A percentile compares a stretch with the other conserved stretches of the same genome.
These are phyloP conservation scores for Fusarium pseudocircinatum DNA, from an alignment of 2,329 filamentous ascomycete genomes.

Conservation along the genomic window DNA sequence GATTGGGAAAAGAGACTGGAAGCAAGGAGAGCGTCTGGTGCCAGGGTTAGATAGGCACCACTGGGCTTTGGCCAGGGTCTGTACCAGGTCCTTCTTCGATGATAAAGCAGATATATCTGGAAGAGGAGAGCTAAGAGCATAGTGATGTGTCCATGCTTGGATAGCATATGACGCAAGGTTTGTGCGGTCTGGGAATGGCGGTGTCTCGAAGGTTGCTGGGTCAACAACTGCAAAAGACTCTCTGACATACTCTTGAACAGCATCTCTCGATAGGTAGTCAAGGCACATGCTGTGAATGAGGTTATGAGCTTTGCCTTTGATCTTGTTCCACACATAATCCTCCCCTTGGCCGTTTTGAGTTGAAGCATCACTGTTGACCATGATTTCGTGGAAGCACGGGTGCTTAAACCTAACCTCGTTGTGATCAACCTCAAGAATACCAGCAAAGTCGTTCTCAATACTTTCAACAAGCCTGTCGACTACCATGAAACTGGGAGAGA, in stretches of 20 bases:
- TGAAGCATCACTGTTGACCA: background rate
- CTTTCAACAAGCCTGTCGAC: background rate
- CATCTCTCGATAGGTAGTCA: background rate
- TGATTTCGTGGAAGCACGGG: background rate
- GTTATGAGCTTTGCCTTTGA: background rate
- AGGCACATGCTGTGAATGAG: background rate
- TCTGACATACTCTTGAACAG: background rate
- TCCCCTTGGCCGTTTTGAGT: accelerated
- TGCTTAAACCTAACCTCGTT: conserved; percentile 1
- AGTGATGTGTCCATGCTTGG: conserved; percentile 12
- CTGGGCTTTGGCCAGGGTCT: background rate
- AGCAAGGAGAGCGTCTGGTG: background rate
- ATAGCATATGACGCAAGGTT: conserved; percentile 6
- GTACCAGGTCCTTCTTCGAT: background rate
- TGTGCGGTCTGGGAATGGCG: background rate
- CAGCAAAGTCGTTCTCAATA: background rate
- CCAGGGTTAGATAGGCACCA: background rate
- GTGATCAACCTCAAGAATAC: background rate
- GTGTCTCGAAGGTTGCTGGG: background rate
- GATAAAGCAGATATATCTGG: background rate
- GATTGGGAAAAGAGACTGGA: background rate
- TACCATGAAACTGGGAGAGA: background rate
- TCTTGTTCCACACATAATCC: background rate
- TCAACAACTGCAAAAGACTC: background rate
- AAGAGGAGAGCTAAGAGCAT: background rate